A percentile compares a stretch with the other conserved stretches of the same genome.
Evolutionary conservation across 2,329 filamentous ascomycete species (phyloP).

Genomic region (Epichloe sibirici): DNA sequence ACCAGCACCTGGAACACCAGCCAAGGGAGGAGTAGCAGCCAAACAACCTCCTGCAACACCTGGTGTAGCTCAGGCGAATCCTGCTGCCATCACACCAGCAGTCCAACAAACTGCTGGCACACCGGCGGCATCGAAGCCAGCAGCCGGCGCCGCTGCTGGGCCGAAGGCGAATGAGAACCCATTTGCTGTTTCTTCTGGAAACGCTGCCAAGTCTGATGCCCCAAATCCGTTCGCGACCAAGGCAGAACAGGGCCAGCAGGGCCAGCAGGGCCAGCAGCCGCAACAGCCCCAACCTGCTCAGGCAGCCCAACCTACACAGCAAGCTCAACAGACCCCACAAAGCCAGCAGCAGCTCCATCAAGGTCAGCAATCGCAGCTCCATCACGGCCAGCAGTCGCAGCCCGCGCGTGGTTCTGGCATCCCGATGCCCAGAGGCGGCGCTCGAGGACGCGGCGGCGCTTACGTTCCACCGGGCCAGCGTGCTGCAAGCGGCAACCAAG

Average conservation of each 20-base stretch:
- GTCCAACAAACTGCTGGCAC: slow-evolving; percentile 3
- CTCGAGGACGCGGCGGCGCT: slow-evolving; percentile 25
- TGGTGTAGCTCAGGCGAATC: background rate
- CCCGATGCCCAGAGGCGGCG: slow-evolving; percentile 29
- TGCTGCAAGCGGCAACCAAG: slow-evolving; percentile 21
- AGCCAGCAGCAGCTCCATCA: slow-evolving; percentile 1
- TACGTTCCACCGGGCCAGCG: slow-evolving; percentile 27
- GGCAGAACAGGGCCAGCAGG: slow-evolving; percentile 1
- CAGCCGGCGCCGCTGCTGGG: slow-evolving; percentile 3
- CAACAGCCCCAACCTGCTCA: background rate
- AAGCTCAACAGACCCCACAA: slow-evolving; percentile 7
- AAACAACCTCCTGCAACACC: slow-evolving; percentile 11
- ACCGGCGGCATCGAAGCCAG: slow-evolving; percentile 10
- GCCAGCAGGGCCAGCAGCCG: background rate
- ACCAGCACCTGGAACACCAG: slow-evolving; percentile 7
- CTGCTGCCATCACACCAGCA: slow-evolving; percentile 1
- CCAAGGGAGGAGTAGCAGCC: slow-evolving; percentile 6
- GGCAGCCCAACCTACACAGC: slow-evolving; percentile 1
- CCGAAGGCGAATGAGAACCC: background rate
- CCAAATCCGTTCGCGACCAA: slow-evolving; percentile 5
- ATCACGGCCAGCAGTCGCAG: slow-evolving; percentile 11
- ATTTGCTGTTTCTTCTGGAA: background rate
- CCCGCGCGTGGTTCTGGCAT: slow-evolving; percentile 21
- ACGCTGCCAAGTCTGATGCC: background rate
- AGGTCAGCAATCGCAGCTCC: slow-evolving; percentile 8